A percentile compares a stretch with the other conserved stretches of the same genome.
Evolutionary conservation across 768 basidiomycete species (phyloP).

Genomic region (Boletus tylopilopsis): DNA sequence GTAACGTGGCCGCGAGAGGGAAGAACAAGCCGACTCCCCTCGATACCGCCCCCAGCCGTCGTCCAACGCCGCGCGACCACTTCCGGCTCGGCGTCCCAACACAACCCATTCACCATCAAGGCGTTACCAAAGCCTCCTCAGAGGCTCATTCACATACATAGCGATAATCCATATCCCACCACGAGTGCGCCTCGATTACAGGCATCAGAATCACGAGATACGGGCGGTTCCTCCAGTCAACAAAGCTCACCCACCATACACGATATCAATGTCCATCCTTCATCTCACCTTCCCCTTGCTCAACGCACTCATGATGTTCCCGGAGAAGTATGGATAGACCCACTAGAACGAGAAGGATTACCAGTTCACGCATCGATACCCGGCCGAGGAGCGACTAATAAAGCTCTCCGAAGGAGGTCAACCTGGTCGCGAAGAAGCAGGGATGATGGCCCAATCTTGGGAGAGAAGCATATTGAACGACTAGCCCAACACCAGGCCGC

Average conservation of each 20-base stretch:
- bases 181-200: slow-evolving; percentile 1
- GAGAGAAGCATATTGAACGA: slow-evolving; percentile 25
- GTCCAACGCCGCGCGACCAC: slow-evolving; percentile 10
- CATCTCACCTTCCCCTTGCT: slow-evolving; percentile 16
- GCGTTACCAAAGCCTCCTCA: background rate
- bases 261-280: background rate
- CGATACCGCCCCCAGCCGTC: slow-evolving; percentile 1
- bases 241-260: slow-evolving; percentile 9
- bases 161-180: slow-evolving; percentile 20
- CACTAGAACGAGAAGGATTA: slow-evolving; percentile 62
- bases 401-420: slow-evolving; percentile 14
- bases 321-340: slow-evolving; percentile 56
- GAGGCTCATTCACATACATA: background rate
- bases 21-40: slow-evolving; percentile 5
- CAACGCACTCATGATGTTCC: slow-evolving; percentile 38
- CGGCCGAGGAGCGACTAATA: background rate
- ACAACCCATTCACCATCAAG: background rate
- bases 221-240: background rate
- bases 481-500: slow-evolving; percentile 35
- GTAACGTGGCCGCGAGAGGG: background rate
- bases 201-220: slow-evolving; percentile 4
- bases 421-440: slow-evolving; percentile 12
- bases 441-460: slow-evolving; percentile 2
- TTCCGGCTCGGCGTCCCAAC: background rate
- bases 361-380: slow-evolving; percentile 37